A percentile compares a stretch with the other conserved stretches of the same genome.
Conservation (phyloP, 306 rosid species). For the Cotoneaster glaucophyllus region DNA sequence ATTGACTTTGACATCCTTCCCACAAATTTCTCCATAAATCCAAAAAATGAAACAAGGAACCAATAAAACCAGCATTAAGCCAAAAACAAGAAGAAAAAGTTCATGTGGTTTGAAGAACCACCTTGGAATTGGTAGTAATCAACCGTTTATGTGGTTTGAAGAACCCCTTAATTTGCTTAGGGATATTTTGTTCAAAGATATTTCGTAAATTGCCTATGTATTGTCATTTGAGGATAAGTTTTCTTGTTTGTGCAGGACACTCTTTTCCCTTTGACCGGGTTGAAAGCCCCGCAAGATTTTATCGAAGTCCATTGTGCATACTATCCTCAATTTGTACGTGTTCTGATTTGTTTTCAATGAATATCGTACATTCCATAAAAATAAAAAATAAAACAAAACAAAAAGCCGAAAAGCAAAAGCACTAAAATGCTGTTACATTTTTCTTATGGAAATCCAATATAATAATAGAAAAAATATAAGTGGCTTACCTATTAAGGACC, state of each 20-base stretch:
- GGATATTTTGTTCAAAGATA: no score
- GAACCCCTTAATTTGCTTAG: no score
- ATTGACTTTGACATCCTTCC: background rate
- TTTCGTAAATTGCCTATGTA: no score
- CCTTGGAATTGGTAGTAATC: no score
- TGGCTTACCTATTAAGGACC: background rate
- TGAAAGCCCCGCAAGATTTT: no score
- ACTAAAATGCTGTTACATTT: background rate
- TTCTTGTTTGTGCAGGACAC: no score
- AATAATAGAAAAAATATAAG: background rate
- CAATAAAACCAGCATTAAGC: background rate
- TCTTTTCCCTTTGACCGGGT: rapidly evolving
- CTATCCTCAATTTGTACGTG: rapidly evolving
- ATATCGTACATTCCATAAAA: no score
- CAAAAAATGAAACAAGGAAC: background rate
- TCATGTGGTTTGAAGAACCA: no score
- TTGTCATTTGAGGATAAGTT: no score
- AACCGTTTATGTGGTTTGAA: no score
- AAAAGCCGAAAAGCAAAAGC: background rate
- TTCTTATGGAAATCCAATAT: background rate
- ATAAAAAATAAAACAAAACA: no score
- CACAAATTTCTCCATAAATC: background rate
- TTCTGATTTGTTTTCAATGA: no score
- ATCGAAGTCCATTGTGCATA: rapidly evolving
- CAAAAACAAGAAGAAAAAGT: background rate